Percentiles rank a stretch among this genome's conserved stretches.
Evolutionary conservation across 257 asterid genomes (phyloP).

Genomic region (Linderniella brevidens): DNA sequence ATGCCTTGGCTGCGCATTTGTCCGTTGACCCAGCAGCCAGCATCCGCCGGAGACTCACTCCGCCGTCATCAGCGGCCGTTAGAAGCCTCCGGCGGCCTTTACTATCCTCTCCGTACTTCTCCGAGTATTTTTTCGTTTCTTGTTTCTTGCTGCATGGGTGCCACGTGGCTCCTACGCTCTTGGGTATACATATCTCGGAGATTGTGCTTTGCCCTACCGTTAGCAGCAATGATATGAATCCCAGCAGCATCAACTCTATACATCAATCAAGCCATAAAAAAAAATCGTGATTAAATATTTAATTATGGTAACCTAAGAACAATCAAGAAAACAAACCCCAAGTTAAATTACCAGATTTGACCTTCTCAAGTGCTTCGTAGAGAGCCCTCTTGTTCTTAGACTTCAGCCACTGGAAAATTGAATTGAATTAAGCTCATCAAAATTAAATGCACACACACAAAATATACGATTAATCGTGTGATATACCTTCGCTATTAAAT

Average conservation of each 20-base stretch:
- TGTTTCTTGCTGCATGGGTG: conserved; percentile 58
- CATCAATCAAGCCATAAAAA: not conserved
- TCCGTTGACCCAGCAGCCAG: conserved; percentile 38
- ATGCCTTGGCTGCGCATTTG: conserved; percentile 54
- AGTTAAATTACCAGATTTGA: conserved; percentile 46
- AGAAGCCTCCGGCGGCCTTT: conserved; percentile 42
- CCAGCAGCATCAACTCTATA: conserved; percentile 86
- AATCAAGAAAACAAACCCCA: not conserved
- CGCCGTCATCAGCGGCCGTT: conserved; percentile 4
- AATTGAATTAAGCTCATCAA: not conserved
- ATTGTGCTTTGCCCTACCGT: conserved; percentile 58
- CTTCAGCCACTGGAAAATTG: conserved; percentile 49
- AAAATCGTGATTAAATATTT: not conserved
- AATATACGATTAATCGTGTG: not conserved
- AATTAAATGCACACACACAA: not conserved
- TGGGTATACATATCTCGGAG: conserved; percentile 49
- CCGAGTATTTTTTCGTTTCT: conserved; percentile 9
- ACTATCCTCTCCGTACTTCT: conserved; percentile 1
- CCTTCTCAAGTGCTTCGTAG: conserved; percentile 66
- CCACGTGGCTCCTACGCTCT: conserved; percentile 44
- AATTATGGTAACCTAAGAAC: not conserved
- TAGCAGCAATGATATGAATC: conserved; percentile 73
- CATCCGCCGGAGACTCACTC: conserved; percentile 25
- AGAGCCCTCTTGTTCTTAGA: conserved; percentile 53
- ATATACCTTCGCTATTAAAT: conserved; percentile 54